Percentiles rank a stretch among this genome's conserved stretches.
These are phyloP conservation scores for Niebla homalea DNA, from an alignment of 495 filamentous ascomycete genomes.

Conservation along the genomic window DNA sequence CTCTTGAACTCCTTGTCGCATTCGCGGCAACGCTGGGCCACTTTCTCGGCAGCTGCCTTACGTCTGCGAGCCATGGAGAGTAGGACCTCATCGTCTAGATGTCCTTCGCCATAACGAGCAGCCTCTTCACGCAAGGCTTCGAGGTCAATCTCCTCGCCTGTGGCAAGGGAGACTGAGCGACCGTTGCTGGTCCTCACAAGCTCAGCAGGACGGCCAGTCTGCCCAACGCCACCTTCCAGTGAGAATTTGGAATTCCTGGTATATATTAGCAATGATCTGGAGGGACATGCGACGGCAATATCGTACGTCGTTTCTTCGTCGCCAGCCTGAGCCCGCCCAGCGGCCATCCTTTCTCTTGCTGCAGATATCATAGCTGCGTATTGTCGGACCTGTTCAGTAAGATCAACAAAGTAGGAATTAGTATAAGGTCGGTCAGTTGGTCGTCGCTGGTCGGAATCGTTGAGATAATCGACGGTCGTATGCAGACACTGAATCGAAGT, in stretches of 20 bases:
- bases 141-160: slow-evolving; percentile 36
- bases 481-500: slow-evolving; percentile 75
- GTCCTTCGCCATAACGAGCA: slow-evolving; percentile 38
- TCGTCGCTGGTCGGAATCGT: slow-evolving; percentile 66
- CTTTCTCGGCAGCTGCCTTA: slow-evolving; percentile 60
- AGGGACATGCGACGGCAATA: slow-evolving; percentile 16
- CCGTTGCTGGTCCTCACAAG: slow-evolving; percentile 69
- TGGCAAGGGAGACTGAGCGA: slow-evolving; percentile 59
- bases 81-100: slow-evolving; percentile 53
- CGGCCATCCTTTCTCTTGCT: slow-evolving; percentile 28
- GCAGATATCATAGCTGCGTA: slow-evolving; percentile 52
- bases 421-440: slow-evolving; percentile 77
- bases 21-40: slow-evolving; percentile 60
- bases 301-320: slow-evolving; percentile 19
- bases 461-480: slow-evolving; percentile 64
- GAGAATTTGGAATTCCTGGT: slow-evolving; percentile 51
- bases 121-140: slow-evolving; percentile 24
- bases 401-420: slow-evolving; percentile 87
- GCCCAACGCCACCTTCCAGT: slow-evolving; percentile 60
- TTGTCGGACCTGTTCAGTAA: slow-evolving; percentile 69
- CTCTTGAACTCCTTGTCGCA: slow-evolving; percentile 89
- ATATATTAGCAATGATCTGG: slow-evolving; percentile 25
- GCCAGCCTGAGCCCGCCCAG: slow-evolving; percentile 11
- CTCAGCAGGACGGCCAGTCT: slow-evolving; percentile 64
- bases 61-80: slow-evolving; percentile 85